Evolutionary conservation across 108 stramenopile species (phyloP), one percentile per base, ranked within the genome.

Genomic region (Nitzschia inconspicua): DNA sequence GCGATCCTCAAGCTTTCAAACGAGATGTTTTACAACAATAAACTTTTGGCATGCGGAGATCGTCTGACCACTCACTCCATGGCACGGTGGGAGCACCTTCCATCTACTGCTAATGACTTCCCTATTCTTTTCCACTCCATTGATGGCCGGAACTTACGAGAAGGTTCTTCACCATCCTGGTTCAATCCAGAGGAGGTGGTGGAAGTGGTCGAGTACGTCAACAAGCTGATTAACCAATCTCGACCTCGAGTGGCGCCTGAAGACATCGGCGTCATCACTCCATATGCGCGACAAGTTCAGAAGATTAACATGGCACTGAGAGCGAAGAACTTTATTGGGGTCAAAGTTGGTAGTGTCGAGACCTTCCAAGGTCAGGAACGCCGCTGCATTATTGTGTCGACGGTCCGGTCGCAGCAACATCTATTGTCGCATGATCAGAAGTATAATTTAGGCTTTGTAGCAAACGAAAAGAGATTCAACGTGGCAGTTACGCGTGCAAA

Each of bases 341-440:
- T 88, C 66, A 94, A 94, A 47, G 90, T 94, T 23, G 91, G 89
- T 6, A 42, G 41, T 42, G 88, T 90, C 27, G 93, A 95, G 44
- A 81, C 82, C 39, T 95, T 95, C 53, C 93, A 95, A 53, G 93
- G 93, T 24, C 84, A 83, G 37, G 93, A 94, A 44, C 66, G 81
- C 14, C 72, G 78, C 30, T 47, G 82, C 20, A 86, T 90, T 57
- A 86, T 94, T 52, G 68, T 94, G 27, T 89, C 90, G 31, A 92
- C 90, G 7, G 87, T 88, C 18, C 71, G 91, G 27, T 80, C 86
- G 7, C 63, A 72, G 11, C 63, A 43, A 9, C 77, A 85, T 42
- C 76, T 76, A 28, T 40, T 88, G 9, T 2, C 14, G 28, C 61
- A 61, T 28, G 86, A 88, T 54, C 44, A 63, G 14, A 60, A 59